These are phyloP conservation scores for Stylosanthes scabra DNA, from an alignment of 331 rosid genomes.

Conservation along the genomic window DNA sequence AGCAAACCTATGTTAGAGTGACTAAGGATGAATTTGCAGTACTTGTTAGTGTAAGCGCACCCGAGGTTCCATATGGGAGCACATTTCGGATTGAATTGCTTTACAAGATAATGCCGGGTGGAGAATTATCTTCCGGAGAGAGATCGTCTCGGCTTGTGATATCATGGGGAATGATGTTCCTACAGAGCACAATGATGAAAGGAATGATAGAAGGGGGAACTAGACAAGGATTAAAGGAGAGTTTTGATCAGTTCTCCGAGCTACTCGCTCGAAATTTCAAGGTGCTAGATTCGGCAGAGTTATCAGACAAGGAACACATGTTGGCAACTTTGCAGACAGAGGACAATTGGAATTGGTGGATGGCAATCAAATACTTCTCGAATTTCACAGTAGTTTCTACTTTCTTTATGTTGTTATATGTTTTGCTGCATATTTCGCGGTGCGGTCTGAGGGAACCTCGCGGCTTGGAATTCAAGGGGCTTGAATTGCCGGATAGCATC, in stretches of 20 bases:
- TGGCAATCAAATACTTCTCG: constrained; percentile 68
- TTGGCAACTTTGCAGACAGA: constrained; percentile 59
- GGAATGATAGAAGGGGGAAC: constrained; percentile 80
- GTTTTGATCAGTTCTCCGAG: constrained; percentile 59
- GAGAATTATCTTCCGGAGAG: constrained; percentile 61
- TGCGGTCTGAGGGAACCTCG: constrained; percentile 54
- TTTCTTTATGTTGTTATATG: constrained; percentile 55
- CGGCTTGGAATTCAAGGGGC: constrained; percentile 80
- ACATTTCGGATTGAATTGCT: constrained; percentile 73
- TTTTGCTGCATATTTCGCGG: constrained; percentile 63
- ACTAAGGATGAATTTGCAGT: constrained; percentile 66
- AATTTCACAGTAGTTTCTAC: constrained; percentile 68
- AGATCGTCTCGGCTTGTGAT: constrained; percentile 64
- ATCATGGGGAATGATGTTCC: constrained; percentile 78
- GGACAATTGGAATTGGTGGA: constrained; percentile 62
- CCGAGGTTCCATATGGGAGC: constrained; percentile 87
- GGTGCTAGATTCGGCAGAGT: constrained; percentile 43
- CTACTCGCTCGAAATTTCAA: constrained; percentile 59
- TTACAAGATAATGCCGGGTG: constrained; percentile 79
- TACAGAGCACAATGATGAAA: constrained; percentile 81
- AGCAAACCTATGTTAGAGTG: constrained; percentile 75
- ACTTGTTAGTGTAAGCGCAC: constrained; percentile 62
- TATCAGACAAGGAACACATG: constrained; percentile 59
- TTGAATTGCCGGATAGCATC: constrained; percentile 88
- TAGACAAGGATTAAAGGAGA: constrained; percentile 78